phyloP scores from a whole-genome alignment of 1,139 yeast species.

The Taphrina deformans region DNA sequence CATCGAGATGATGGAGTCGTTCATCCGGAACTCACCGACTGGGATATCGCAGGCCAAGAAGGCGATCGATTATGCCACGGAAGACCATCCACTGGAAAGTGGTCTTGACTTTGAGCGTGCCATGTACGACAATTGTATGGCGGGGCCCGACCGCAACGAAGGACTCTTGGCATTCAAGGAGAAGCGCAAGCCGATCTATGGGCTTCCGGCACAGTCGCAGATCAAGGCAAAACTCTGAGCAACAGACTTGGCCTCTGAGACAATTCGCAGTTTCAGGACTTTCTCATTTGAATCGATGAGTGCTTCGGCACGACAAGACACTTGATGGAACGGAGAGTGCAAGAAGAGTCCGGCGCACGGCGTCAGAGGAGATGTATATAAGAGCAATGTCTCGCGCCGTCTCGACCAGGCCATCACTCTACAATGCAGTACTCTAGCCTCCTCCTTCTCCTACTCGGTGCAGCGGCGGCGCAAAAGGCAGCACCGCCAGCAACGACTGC shows the following conservation, averaged over 20 bases:
- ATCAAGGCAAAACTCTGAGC: background rate
- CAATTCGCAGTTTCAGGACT: background rate
- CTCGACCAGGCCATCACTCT: background rate
- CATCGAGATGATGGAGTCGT: constrained; percentile 9
- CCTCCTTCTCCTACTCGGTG: background rate
- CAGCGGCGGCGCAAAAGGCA: background rate
- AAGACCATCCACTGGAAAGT: constrained; percentile 6
- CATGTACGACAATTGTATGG: constrained; percentile 14
- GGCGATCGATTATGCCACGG: constrained; percentile 17
- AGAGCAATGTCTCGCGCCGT: background rate
- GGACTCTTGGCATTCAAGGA: constrained; percentile 30
- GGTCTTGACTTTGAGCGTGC: constrained; percentile 24
- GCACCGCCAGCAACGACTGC: background rate
- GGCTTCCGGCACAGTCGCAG: background rate
- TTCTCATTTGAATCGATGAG: background rate
- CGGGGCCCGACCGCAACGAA: constrained; percentile 21
- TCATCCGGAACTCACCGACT: constrained; percentile 17
- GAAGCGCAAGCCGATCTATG: constrained; percentile 28
- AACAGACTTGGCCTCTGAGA: background rate
- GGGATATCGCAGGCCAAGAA: constrained; percentile 20
- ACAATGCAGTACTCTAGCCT: constrained; percentile 4
- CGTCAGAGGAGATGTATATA: too few relatives aligned
- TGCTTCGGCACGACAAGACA: background rate
- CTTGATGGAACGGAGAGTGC: background rate
- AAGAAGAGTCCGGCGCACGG: too few relatives aligned